Evolutionary conservation across 2,329 filamentous ascomycete genomes (phyloP).

Genomic region (Exserohilum rostratum): DNA sequence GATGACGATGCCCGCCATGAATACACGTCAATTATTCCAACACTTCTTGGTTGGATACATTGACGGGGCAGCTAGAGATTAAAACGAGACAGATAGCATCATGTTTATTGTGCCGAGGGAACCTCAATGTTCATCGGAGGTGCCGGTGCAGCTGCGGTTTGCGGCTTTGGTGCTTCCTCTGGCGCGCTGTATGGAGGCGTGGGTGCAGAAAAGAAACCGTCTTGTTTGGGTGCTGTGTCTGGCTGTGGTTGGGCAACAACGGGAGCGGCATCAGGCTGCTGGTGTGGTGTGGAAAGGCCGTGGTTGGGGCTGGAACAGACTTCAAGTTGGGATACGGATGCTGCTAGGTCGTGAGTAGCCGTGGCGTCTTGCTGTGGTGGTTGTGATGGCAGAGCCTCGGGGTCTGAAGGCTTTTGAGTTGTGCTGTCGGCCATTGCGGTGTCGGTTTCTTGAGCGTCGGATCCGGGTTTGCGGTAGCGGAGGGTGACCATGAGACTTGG

Average conservation of each 20-base stretch:
- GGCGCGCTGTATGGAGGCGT: slow-evolving; percentile 30
- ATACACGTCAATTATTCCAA: no score
- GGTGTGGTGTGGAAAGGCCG: slow-evolving; percentile 4
- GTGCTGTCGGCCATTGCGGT: slow-evolving; percentile 1
- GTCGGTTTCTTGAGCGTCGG: slow-evolving; percentile 7
- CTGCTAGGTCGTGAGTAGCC: background rate
- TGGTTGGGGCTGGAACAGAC: slow-evolving; percentile 1
- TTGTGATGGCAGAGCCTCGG: slow-evolving; percentile 2
- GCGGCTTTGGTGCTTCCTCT: slow-evolving; percentile 18
- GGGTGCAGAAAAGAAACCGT: slow-evolving; percentile 26
- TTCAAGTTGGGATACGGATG: background rate
- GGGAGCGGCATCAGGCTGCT: slow-evolving; percentile 3
- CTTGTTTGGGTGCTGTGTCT: slow-evolving; percentile 14
- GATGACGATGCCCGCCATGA: no score
- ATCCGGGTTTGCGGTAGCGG: slow-evolving; percentile 33
- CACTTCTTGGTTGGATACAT: no score
- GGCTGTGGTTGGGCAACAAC: slow-evolving; percentile 6
- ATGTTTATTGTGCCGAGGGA: background rate
- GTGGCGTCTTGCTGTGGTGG: slow-evolving; percentile 8
- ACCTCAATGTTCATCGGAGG: background rate
- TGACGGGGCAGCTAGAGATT: no score
- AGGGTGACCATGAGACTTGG: slow-evolving; percentile 77
- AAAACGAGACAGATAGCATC: no score
- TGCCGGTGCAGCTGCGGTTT: background rate
- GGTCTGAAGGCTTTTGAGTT: background rate